Evolutionary conservation across 2,329 filamentous ascomycete species (phyloP), one percentile per base, ranked within the genome.

Genomic region (Colletotrichum lupini): DNA sequence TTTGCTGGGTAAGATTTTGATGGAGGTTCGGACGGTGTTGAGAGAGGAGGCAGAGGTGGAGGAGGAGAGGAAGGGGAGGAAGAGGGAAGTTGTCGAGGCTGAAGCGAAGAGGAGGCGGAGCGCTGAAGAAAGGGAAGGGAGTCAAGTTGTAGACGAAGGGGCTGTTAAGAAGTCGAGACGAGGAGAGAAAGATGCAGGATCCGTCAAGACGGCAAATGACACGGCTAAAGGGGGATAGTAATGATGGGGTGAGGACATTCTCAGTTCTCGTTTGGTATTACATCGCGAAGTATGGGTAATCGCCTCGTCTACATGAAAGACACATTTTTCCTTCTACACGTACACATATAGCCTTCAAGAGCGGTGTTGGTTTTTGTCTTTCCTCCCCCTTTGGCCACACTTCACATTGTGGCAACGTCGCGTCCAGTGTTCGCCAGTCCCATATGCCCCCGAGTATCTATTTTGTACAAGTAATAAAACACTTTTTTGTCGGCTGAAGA

Each of bases 1-100:
- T 81, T 78, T 93, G 70, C 79, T 94, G 59, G 92, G 92, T 0
- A 88, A 88, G 81, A 90, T 87, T 28, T 79, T 93, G 79, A 90
- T 89, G 89, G 85, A 83, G 66, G 90, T 90, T 30, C 86, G 92
- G 74, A 83, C 80, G 75, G 83, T 83, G 75, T 80, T 93, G 75
- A 85, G 84, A 73, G 79, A 82, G 75, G 84, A 86, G 76, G 81
- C 81, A 28, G 71, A 72, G 37, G 37, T 42, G 5, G 42, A 67
- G 28, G 42, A 19, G 16, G 22, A 9, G 24, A n/a, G 16, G 3
- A 22, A 19, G 5, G 19, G n/a, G 14, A 32, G 12, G 30, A 74
- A n/a, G 64, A 32, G n/a, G 16, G 11, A 22, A 4, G 12, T 22
- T 26, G 19, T 9, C 6, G 37, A 42, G 37, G 37, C 5, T 19